Evolutionary conservation across 352 stramenopile species (phyloP).

Genomic region (Phytophthora niederhauseri): DNA sequence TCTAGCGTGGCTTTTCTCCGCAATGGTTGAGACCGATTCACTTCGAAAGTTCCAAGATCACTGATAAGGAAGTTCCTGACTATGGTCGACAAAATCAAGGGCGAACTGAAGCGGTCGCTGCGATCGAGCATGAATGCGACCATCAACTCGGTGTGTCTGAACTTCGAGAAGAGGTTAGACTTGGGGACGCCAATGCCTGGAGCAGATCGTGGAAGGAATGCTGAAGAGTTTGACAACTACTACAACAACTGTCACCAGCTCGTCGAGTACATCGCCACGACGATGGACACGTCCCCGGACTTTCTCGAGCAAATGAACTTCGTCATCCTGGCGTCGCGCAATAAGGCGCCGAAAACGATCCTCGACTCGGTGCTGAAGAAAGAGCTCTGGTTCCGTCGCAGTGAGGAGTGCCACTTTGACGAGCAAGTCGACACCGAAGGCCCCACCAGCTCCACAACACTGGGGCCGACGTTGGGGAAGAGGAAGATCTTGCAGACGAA

Average conservation of each 20-base stretch:
- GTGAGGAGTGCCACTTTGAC: neutral
- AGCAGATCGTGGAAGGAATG: neutral
- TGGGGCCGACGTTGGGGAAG: no score
- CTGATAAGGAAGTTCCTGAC: neutral
- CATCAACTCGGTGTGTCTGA: slow-evolving; percentile 8
- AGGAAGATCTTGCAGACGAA: no score
- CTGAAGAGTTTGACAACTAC: slow-evolving; percentile 10
- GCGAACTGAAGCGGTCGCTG: neutral
- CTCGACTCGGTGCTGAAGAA: slow-evolving; percentile 8
- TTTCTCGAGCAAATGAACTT: slow-evolving; percentile 20
- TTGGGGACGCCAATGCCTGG: neutral
- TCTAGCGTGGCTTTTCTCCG: neutral
- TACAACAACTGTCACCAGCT: slow-evolving; percentile 10
- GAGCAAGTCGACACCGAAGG: neutral
- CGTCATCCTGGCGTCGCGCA: slow-evolving; percentile 15
- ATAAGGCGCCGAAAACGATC: slow-evolving; percentile 2
- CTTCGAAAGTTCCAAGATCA: neutral
- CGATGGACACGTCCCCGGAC: slow-evolving; percentile 16
- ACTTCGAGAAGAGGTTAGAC: slow-evolving; percentile 9
- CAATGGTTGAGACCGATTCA: neutral
- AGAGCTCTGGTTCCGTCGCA: slow-evolving; percentile 14
- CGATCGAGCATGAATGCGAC: slow-evolving; percentile 7
- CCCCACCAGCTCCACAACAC: no score
- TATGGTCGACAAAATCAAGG: neutral
- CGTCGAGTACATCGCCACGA: slow-evolving; percentile 17